Conservation (phyloP, 2,329 filamentous ascomycete species). For the Curvularia lunata region DNA sequence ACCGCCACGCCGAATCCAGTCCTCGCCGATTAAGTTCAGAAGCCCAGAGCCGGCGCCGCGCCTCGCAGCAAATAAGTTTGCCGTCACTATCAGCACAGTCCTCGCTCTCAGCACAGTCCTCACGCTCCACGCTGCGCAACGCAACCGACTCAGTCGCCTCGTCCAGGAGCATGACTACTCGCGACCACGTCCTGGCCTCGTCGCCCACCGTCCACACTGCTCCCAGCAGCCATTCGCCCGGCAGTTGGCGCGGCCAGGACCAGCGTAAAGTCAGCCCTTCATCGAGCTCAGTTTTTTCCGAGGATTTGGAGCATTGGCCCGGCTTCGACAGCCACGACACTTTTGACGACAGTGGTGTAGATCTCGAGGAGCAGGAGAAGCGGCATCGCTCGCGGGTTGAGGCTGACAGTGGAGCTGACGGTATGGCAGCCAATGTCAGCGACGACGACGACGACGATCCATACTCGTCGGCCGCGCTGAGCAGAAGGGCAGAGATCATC, state of each 20-base stretch:
- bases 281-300: constrained; percentile 54
- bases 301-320: constrained; percentile 53
- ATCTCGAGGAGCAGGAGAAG: constrained; percentile 43
- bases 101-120: constrained; percentile 45
- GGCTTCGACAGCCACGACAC: constrained; percentile 41
- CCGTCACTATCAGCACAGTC: constrained; percentile 43
- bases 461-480: constrained; percentile 66
- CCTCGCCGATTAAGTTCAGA: constrained; percentile 39
- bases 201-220: constrained; percentile 43
- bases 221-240: constrained; percentile 20
- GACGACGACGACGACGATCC: constrained; percentile 60
- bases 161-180: constrained; percentile 20
- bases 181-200: constrained; percentile 39
- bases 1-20: constrained; percentile 30
- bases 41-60: constrained; percentile 38
- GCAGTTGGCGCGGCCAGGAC: constrained; percentile 28
- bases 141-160: constrained; percentile 32
- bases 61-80: constrained; percentile 39
- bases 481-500: constrained; percentile 82
- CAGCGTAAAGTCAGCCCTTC: constrained; percentile 41
- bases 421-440: constrained; percentile 48
- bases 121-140: constrained; percentile 46
- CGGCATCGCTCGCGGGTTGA: constrained; percentile 40
- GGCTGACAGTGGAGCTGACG: constrained; percentile 42
- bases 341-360: constrained; percentile 46